Conservation (phyloP, 257 asterid genomes). For the Cinchona pubescens region DNA sequence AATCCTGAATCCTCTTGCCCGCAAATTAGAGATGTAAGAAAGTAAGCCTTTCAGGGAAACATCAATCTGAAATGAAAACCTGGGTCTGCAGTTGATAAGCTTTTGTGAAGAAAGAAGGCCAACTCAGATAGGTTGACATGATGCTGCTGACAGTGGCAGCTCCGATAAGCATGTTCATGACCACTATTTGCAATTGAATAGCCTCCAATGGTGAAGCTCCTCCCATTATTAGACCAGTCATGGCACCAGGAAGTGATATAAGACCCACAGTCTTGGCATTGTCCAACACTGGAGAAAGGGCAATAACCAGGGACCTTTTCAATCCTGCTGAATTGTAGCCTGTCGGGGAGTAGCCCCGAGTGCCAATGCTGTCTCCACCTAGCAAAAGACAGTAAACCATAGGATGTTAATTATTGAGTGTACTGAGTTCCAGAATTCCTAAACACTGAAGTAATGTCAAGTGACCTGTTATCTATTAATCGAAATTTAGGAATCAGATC, state of each 20-base stretch:
- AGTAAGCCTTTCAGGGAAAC: neutral
- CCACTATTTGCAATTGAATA: slow-evolving; percentile 79
- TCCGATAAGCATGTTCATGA: slow-evolving; percentile 89
- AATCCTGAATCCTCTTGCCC: neutral
- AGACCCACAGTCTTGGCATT: slow-evolving; percentile 91
- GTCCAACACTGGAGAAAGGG: slow-evolving; percentile 84
- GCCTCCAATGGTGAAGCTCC: slow-evolving; percentile 96
- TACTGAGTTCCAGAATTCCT: too few species aligned
- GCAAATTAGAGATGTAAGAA: neutral
- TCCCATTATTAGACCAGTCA: slow-evolving; percentile 98
- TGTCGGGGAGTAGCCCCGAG: slow-evolving; percentile 94
- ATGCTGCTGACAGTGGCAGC: slow-evolving; percentile 88
- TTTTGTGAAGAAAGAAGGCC: slow-evolving; percentile 94
- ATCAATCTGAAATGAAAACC: slow-evolving; percentile 63
- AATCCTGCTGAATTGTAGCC: slow-evolving; percentile 85
- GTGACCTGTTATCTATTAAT: too few species aligned
- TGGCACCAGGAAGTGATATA: slow-evolving; percentile 92
- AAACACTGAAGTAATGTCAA: neutral
- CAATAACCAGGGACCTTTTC: slow-evolving; percentile 72
- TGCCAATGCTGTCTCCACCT: slow-evolving; percentile 95
- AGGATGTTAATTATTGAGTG: too few species aligned
- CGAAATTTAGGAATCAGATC: too few species aligned
- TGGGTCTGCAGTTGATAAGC: slow-evolving; percentile 70
- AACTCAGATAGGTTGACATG: slow-evolving; percentile 68
- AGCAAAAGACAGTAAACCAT: neutral